A percentile compares a stretch with the other conserved stretches of the same genome.
These are phyloP conservation scores for Aspergillus viridinutans DNA, from an alignment of 2,329 filamentous ascomycete genomes.

Conservation along the genomic window DNA sequence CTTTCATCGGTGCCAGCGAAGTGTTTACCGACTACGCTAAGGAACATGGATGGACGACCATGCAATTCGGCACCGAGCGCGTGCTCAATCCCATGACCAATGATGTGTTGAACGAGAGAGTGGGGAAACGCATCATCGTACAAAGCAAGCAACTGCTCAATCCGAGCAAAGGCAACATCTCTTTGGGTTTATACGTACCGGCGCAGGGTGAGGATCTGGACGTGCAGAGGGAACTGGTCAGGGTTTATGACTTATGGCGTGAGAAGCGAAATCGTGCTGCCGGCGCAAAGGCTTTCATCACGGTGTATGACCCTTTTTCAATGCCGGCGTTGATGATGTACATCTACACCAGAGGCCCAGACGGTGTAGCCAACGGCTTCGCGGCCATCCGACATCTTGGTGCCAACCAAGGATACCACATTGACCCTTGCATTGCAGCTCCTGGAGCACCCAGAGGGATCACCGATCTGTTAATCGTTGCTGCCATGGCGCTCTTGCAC, in stretches of 20 bases:
- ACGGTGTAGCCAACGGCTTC: background rate
- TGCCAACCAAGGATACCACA: background rate
- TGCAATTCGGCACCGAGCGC: conserved; percentile 37
- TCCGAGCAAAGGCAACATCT: conserved; percentile 29
- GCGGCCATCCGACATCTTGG: background rate
- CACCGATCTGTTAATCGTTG: background rate
- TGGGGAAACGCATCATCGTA: conserved; percentile 35
- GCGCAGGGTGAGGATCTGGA: conserved; percentile 23
- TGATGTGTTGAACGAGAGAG: conserved; percentile 32
- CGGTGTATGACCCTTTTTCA: conserved; percentile 32
- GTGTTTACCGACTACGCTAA: conserved; percentile 29
- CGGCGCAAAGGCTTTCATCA: conserved; percentile 36
- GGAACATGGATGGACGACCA: conserved; percentile 29
- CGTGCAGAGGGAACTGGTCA: conserved; percentile 30
- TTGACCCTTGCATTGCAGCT: background rate
- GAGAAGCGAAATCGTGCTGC: conserved; percentile 27
- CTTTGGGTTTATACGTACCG: conserved; percentile 34
- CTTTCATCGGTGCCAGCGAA: conserved; percentile 36
- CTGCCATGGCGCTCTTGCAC: background rate
- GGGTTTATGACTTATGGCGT: conserved; percentile 39
- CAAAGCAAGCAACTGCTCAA: conserved; percentile 37
- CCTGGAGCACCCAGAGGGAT: background rate
- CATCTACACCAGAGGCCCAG: background rate
- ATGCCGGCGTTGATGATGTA: background rate
- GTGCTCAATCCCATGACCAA: conserved; percentile 41